phyloP scores from a whole-genome alignment of 2,329 filamentous ascomycete species.

The Sporothrix pallida region DNA sequence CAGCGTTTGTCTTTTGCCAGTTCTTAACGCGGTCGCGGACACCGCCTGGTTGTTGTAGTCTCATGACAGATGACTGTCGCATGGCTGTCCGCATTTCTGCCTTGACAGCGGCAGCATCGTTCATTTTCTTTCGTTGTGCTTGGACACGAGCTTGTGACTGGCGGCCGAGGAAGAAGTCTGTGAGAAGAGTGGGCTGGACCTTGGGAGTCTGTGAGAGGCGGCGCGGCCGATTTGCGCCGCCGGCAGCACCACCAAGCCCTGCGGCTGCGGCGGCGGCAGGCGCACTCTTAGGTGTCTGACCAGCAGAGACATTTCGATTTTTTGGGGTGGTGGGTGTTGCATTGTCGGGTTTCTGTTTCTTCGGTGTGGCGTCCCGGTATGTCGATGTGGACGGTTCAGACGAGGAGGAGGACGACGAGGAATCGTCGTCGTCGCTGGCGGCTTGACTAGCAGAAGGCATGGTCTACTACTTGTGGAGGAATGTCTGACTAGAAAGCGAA shows the following conservation, averaged over 20 bases:
- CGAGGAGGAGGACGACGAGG: conserved; percentile 21
- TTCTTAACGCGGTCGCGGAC: conserved; percentile 79
- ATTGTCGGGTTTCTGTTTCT: conserved; percentile 31
- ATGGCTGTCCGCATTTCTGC: conserved; percentile 60
- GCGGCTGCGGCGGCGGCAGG: conserved; percentile 43
- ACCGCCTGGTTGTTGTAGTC: conserved; percentile 66
- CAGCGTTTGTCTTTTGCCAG: conserved; percentile 82
- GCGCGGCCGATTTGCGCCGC: conserved; percentile 33
- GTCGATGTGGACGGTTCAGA: conserved; percentile 33
- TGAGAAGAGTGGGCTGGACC: conserved; percentile 57
- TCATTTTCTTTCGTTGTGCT: conserved; percentile 60
- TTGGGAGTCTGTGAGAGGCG: conserved; percentile 49
- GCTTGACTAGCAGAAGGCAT: conserved; percentile 37
- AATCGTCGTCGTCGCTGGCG: conserved; percentile 35
- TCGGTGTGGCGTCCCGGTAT: conserved; percentile 32
- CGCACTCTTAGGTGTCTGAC: conserved; percentile 52
- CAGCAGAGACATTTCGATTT: conserved; percentile 40
- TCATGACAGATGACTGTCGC: conserved; percentile 63
- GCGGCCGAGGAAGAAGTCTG: conserved; percentile 63
- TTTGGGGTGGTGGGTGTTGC: conserved; percentile 40
- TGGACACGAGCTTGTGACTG: conserved; percentile 61
- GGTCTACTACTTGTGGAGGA: conserved; percentile 33
- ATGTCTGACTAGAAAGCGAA: conserved; percentile 14
- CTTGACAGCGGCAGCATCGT: conserved; percentile 62
- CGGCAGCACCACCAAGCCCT: conserved; percentile 41